A percentile compares a stretch with the other conserved stretches of the same genome.
phyloP scores from a whole-genome alignment of 1,139 yeast genomes.

The Lodderomyces beijingensis region DNA sequence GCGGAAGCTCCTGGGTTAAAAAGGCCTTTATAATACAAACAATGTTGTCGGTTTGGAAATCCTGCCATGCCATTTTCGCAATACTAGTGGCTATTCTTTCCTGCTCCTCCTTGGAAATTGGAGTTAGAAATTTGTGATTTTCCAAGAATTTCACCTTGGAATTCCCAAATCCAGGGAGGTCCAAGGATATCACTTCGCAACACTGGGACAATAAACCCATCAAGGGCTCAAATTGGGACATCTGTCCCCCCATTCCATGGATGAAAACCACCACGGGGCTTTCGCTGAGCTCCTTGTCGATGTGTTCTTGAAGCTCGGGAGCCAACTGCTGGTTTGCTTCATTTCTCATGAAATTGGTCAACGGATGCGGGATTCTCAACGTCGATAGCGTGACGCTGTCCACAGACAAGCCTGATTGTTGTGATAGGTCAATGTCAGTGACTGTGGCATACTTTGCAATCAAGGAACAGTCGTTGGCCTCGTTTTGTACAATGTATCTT shows the following conservation, averaged over 20 bases:
- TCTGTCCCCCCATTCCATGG: constrained; percentile 79
- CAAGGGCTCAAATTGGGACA: constrained; percentile 66
- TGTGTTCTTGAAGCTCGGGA: constrained; percentile 19
- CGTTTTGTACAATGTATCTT: constrained; percentile 31
- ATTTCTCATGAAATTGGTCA: constrained; percentile 43
- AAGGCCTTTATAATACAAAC: constrained; percentile 42
- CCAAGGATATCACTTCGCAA: constrained; percentile 59
- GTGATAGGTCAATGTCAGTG: constrained; percentile 29
- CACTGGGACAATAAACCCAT: constrained; percentile 64
- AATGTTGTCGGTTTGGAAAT: constrained; percentile 46
- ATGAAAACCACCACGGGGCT: constrained; percentile 59
- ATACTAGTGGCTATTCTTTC: constrained; percentile 28
- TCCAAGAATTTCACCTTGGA: constrained; percentile 27
- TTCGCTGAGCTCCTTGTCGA: constrained; percentile 33
- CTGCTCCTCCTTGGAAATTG: constrained; percentile 23
- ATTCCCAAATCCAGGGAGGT: constrained; percentile 75
- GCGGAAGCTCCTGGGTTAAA: constrained; percentile 35
- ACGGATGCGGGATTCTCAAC: constrained; percentile 52
- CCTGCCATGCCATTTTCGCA: constrained; percentile 33
- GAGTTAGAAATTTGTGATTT: constrained; percentile 19
- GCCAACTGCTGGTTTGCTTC: constrained; percentile 22
- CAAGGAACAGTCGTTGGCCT: constrained; percentile 55
- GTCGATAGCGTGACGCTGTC: constrained; percentile 36
- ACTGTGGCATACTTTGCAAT: constrained; percentile 45
- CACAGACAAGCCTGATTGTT: constrained; percentile 22